Conservation (phyloP, 2,329 filamentous ascomycete genomes). For the Orbilia quercus region DNA sequence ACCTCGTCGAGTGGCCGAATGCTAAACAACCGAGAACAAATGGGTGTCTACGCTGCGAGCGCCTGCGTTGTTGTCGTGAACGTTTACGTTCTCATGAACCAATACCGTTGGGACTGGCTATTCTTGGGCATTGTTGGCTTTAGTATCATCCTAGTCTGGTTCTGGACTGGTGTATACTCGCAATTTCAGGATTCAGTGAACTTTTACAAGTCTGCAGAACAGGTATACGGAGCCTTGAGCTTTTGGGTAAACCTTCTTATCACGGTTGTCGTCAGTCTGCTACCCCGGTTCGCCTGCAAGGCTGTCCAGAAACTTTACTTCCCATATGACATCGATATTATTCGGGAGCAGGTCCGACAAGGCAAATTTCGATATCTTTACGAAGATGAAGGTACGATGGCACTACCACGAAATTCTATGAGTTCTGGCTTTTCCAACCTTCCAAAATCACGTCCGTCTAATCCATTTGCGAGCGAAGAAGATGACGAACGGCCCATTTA, state of each 20-base stretch:
- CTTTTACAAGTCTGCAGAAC: slow-evolving; percentile 80
- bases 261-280: slow-evolving; percentile 81
- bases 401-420: slow-evolving; percentile 55
- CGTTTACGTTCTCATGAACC: slow-evolving; percentile 93
- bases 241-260: slow-evolving; percentile 90
- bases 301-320: slow-evolving; percentile 91
- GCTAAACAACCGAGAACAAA: slow-evolving; percentile 80
- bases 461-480: slow-evolving; percentile 70
- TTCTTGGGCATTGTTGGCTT: slow-evolving; percentile 83
- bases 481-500: slow-evolving; percentile 94
- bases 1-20: slow-evolving; percentile 78
- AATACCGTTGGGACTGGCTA: slow-evolving; percentile 98
- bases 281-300: slow-evolving; percentile 89
- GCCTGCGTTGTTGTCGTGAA: slow-evolving; percentile 90
- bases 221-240: slow-evolving; percentile 81
- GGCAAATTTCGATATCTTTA: slow-evolving; percentile 84
- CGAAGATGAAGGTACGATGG: slow-evolving; percentile 66
- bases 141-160: slow-evolving; percentile 87
- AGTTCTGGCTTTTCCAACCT: slow-evolving; percentile 56
- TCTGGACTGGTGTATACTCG: slow-evolving; percentile 93
- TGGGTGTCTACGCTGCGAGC: slow-evolving; percentile 87
- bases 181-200: slow-evolving; percentile 69
- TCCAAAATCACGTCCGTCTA: slow-evolving; percentile 57
- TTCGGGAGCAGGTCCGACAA: slow-evolving; percentile 87
- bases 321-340: slow-evolving; percentile 92